phyloP scores from a whole-genome alignment of 306 rosid species.

The Cicer cuneatum region DNA sequence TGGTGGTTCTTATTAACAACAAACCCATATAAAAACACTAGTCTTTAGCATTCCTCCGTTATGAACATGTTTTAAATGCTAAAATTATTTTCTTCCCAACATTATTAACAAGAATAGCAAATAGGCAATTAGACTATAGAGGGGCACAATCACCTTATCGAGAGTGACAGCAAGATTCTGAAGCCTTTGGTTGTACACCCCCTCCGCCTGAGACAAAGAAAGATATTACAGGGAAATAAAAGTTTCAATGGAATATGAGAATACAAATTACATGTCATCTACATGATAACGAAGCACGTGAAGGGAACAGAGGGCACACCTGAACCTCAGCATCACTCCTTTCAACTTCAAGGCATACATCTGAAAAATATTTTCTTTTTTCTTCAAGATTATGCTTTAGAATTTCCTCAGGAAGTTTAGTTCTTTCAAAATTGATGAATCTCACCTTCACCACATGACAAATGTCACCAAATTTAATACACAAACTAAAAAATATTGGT shows the following conservation, averaged over 20 bases:
- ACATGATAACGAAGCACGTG: not conserved
- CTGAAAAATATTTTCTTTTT: slow-evolving; percentile 87
- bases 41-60: slow-evolving; percentile 23
- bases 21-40: not conserved
- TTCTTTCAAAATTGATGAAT: slow-evolving; percentile 87
- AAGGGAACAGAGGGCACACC: slow-evolving; percentile 55
- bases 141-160: slow-evolving; percentile 75
- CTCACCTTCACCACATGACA: slow-evolving; percentile 75
- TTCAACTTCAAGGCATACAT: slow-evolving; percentile 88
- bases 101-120: slow-evolving; percentile 16
- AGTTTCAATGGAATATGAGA: slow-evolving; percentile 22
- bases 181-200: slow-evolving; percentile 98
- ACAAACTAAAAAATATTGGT: slow-evolving; percentile 10
- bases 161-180: slow-evolving; percentile 98
- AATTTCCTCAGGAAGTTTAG: slow-evolving; percentile 94
- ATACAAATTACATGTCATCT: slow-evolving; percentile 13
- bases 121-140: slow-evolving; percentile 22
- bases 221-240: slow-evolving; percentile 21
- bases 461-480: slow-evolving; percentile 40
- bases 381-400: slow-evolving; percentile 85
- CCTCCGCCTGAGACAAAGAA: slow-evolving; percentile 81
- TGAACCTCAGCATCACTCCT: slow-evolving; percentile 96
- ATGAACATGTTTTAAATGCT: slow-evolving; percentile 19
- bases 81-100: slow-evolving; percentile 3
- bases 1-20: slow-evolving; percentile 11